phyloP scores from a whole-genome alignment of 192 early-diverging fungal species.

The Allomyces macrogynus region DNA sequence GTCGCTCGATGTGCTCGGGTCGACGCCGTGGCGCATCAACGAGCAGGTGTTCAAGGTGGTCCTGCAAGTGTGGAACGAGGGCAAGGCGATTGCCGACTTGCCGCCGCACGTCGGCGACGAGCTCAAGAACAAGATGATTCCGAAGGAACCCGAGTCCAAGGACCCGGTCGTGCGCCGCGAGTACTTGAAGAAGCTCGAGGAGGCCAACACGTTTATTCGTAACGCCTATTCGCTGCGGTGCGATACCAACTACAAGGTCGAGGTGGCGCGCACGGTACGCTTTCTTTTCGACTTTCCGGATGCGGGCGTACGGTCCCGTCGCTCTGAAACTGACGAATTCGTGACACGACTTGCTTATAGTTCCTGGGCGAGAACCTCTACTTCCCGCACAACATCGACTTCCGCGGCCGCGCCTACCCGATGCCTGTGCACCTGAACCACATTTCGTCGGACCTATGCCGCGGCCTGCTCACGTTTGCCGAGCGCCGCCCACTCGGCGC shows the following conservation, averaged over 20 bases:
- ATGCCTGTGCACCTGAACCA: slow-evolving; percentile 92
- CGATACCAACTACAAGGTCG: slow-evolving; percentile 84
- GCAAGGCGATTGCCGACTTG: slow-evolving; percentile 46
- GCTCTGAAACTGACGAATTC: neutral
- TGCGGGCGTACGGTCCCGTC: too few relatives aligned
- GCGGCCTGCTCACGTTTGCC: slow-evolving; percentile 75
- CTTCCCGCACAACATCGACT: slow-evolving; percentile 95
- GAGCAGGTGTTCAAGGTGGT: slow-evolving; percentile 56
- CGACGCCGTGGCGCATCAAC: slow-evolving; percentile 76
- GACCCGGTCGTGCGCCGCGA: slow-evolving; percentile 2
- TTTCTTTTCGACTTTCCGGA: neutral
- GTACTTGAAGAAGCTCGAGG: slow-evolving; percentile 28
- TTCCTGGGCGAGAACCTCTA: slow-evolving; percentile 74
- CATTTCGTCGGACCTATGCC: slow-evolving; percentile 86
- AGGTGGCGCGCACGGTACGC: slow-evolving; percentile 72
- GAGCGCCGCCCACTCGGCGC: slow-evolving; percentile 55
- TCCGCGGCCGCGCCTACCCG: slow-evolving; percentile 92
- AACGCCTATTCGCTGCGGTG: slow-evolving; percentile 75
- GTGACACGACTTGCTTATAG: slow-evolving; percentile 14
- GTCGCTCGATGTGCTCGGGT: slow-evolving; percentile 70
- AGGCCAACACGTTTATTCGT: slow-evolving; percentile 32
- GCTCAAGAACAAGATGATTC: neutral
- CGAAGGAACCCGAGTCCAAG: slow-evolving; percentile 10
- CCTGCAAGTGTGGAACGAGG: slow-evolving; percentile 72
- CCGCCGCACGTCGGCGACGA: slow-evolving; percentile 24